Percentiles rank a stretch among this genome's conserved stretches.
Evolutionary conservation across 345 rosid genomes (phyloP).

Genomic region (Eucalyptus cladocalyx): DNA sequence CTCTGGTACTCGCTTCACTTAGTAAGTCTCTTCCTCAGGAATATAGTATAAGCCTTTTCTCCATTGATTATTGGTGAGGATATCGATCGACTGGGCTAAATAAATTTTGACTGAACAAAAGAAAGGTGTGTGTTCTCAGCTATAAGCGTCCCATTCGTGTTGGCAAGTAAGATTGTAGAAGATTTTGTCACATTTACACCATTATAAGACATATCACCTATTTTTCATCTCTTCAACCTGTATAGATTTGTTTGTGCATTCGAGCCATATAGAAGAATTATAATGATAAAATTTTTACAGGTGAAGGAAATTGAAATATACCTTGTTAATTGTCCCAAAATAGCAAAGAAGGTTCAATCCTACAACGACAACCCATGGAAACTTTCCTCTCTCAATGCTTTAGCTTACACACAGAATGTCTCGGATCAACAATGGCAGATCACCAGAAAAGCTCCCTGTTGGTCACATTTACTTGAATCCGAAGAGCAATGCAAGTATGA

Average conservation of each 20-base stretch:
- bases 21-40: constrained; percentile 4
- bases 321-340: constrained; percentile 18
- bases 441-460: constrained; percentile 69
- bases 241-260: neutral
- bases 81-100: neutral
- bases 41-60: neutral
- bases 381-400: constrained; percentile 48
- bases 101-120: neutral
- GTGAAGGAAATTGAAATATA: constrained; percentile 2
- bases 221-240: neutral
- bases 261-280: neutral
- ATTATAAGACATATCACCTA: neutral
- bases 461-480: constrained; percentile 62
- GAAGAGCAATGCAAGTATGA: constrained; percentile 44
- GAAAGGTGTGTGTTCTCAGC: neutral
- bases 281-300: constrained; percentile 11
- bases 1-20: fast-evolving
- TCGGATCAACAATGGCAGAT: constrained; percentile 67
- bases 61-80: neutral
- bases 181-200: neutral
- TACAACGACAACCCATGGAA: constrained; percentile 64
- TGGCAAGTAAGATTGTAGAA: neutral
- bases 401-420: constrained; percentile 24
- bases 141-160: neutral
- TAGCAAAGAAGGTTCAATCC: constrained; percentile 33